Base-by-base conservation (phyloP, 2,329 filamentous ascomycete species). In the Xylaria arbuscula region DNA sequence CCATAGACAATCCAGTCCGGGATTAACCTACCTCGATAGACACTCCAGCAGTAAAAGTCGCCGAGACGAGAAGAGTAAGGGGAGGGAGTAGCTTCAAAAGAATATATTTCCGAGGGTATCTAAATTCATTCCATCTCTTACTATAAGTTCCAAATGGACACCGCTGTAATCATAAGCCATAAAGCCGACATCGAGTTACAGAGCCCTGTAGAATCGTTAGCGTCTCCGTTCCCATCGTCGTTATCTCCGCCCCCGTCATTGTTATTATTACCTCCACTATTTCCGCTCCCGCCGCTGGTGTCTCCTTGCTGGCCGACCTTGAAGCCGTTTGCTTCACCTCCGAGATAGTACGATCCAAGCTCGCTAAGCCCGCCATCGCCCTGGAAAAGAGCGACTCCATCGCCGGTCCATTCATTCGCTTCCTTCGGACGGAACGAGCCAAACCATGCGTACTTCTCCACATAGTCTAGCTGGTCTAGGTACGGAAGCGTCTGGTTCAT, bases 391-490 rank as follows among this genome's bases (percentile, higher is more conserved):
- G 80, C 78, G 0, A 83, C 78, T 1, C 76, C 74, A 11, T 80
- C 76, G 2, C 81, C 81, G 0, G 81, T 81, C 78, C 80, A 83
- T 19, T 72, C 75, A 51, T 82, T 82, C 7, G 80, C 78, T 50
- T 81, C 76, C 28, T 79, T 74, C 0, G 75, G 72, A 1, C 81
- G 76, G 50, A 83, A 83, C 0, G 77, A 78, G 0, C 81, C 81
- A 62, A 81, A 83, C 81, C 81, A 83, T 0, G 81, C 80, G 57
- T 83, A 83, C 0, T 75, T 78, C 19, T 79, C 71, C 1, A 83
- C 77, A 22, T 78, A 76, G 11, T 79, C 75, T 0, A 75, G 70
- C 0, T 63, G 66, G 6, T 83, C 81, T 5, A 83, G 73, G 56
- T 79, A 80, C 0, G 67, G 34, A 13, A 83, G 67, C 42, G 78